A percentile compares a stretch with the other conserved stretches of the same genome.
phyloP scores from a whole-genome alignment of 2,329 filamentous ascomycete species.

The Celoporthe dispersa region DNA sequence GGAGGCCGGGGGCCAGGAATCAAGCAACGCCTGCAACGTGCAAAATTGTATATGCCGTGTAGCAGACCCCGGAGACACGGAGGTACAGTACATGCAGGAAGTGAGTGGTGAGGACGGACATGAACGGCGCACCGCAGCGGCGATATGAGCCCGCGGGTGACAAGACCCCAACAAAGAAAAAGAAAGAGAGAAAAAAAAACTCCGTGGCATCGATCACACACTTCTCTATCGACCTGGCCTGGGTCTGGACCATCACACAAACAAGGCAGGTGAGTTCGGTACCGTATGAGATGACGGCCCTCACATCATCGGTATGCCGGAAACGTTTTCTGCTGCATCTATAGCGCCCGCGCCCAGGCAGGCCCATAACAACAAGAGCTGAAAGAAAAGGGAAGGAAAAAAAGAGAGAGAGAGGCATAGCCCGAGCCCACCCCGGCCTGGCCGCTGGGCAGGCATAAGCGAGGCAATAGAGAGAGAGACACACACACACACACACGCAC shows the following conservation, averaged over 20 bases:
- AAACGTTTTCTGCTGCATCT: slow-evolving; percentile 20
- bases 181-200: background rate
- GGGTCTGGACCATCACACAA: background rate
- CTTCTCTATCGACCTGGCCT: background rate
- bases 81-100: background rate
- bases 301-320: slow-evolving; percentile 13
- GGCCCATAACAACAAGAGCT: background rate
- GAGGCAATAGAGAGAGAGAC: background rate
- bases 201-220: background rate
- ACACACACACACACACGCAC: too few relatives aligned
- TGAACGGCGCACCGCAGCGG: background rate
- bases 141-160: background rate
- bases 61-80: too few relatives aligned
- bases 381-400: background rate
- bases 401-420: background rate
- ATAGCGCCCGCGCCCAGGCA: background rate
- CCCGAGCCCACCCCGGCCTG: too few relatives aligned
- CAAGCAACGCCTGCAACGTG: too few relatives aligned
- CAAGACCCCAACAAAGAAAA: background rate
- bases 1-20: too few relatives aligned
- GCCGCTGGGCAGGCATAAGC: background rate
- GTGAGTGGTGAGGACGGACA: too few relatives aligned
- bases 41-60: too few relatives aligned
- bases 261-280: slow-evolving; percentile 10
- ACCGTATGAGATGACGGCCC: background rate